These are phyloP conservation scores for Exophiala spinifera DNA, from an alignment of 2,329 filamentous ascomycete genomes.

Conservation along the genomic window DNA sequence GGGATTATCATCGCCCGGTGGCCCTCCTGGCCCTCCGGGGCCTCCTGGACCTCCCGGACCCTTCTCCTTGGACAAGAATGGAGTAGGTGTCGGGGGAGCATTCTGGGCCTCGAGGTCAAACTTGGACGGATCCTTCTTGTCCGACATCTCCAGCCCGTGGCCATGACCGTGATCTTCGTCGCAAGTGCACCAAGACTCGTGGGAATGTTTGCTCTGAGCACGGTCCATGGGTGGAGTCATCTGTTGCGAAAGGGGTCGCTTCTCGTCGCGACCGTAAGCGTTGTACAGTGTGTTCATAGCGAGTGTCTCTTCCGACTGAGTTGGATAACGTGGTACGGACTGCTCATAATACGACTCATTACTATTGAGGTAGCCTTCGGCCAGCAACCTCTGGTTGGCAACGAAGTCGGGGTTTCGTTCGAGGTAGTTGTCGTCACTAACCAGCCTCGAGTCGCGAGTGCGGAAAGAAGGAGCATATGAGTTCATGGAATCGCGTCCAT, in stretches of 20 bases:
- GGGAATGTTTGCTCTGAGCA: slow-evolving; percentile 25
- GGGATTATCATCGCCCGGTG: slow-evolving; percentile 44
- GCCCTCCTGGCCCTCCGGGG: slow-evolving; percentile 16
- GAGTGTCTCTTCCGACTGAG: slow-evolving; percentile 28
- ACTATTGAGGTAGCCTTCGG: slow-evolving; percentile 29
- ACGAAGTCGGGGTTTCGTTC: slow-evolving; percentile 27
- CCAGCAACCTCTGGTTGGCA: slow-evolving; percentile 29
- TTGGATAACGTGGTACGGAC: slow-evolving; percentile 24
- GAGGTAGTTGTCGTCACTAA: slow-evolving; percentile 27
- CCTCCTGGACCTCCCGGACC: slow-evolving; percentile 17
- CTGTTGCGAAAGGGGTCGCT: slow-evolving; percentile 21
- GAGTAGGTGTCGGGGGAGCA: slow-evolving; percentile 25
- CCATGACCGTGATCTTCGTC: slow-evolving; percentile 29
- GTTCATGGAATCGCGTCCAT: slow-evolving; percentile 26
- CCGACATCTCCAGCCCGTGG: slow-evolving; percentile 24
- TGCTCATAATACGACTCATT: slow-evolving; percentile 27
- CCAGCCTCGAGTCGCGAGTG: slow-evolving; percentile 27
- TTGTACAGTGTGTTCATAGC: slow-evolving; percentile 24
- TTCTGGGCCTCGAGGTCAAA: slow-evolving; percentile 29
- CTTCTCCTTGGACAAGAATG: slow-evolving; percentile 27
- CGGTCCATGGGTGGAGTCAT: slow-evolving; percentile 23
- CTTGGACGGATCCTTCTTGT: slow-evolving; percentile 24
- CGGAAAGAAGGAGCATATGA: slow-evolving; percentile 30
- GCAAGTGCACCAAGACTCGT: slow-evolving; percentile 31
- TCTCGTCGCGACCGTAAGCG: slow-evolving; percentile 26